Percentiles rank a stretch among this genome's conserved stretches.
Conservation (phyloP, 306 rosid genomes). For the Cicer yamashitae region DNA sequence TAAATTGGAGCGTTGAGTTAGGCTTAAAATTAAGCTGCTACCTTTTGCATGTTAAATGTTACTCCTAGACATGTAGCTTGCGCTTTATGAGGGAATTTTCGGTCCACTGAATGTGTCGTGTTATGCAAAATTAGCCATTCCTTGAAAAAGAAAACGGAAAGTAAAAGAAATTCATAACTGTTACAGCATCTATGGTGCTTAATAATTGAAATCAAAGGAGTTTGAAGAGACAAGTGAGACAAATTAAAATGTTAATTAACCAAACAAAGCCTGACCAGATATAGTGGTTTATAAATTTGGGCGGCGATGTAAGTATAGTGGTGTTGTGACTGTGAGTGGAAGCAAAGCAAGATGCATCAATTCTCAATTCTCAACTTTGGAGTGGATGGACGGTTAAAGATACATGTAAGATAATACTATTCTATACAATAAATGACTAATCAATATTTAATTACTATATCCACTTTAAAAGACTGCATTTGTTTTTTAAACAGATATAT, state of each 20-base stretch:
- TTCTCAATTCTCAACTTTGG: constrained; percentile 41
- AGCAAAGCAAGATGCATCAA: constrained; percentile 41
- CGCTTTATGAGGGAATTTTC: constrained; percentile 30
- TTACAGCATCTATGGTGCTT: neutral
- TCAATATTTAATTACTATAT: constrained; percentile 29
- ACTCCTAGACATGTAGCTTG: constrained; percentile 17
- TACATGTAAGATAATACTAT: constrained; percentile 1
- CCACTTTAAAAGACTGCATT: constrained; percentile 22
- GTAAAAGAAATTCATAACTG: neutral
- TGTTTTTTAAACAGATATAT: no score
- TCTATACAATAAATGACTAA: neutral
- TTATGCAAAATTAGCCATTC: constrained; percentile 5
- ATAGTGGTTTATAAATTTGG: constrained; percentile 47
- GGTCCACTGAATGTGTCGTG: constrained; percentile 16
- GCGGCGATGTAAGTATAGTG: constrained; percentile 42
- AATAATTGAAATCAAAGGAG: constrained; percentile 4
- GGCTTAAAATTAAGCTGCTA: no score
- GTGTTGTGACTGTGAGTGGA: constrained; percentile 50
- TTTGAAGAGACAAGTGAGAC: neutral
- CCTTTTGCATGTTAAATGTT: no score
- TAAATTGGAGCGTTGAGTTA: no score
- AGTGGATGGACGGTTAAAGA: constrained; percentile 58
- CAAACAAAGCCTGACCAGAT: constrained; percentile 40
- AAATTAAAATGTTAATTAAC: constrained; percentile 28
- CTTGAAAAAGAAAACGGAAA: neutral